A percentile compares a stretch with the other conserved stretches of the same genome.
These are phyloP conservation scores for Vitis cinerea DNA, from an alignment of 164 flowering plant species.

Conservation along the genomic window DNA sequence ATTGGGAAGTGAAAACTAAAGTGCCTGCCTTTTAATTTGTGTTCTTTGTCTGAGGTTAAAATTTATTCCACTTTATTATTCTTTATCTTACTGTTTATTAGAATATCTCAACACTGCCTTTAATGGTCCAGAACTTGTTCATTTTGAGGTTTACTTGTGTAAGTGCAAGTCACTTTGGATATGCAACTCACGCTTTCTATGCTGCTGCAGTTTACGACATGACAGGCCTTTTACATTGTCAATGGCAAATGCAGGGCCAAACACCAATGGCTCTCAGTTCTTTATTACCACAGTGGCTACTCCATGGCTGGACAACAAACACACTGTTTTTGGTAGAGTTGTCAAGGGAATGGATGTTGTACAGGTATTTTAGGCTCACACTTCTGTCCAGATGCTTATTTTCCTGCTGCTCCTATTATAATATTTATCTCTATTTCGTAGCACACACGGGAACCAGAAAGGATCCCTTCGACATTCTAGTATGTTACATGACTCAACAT, in stretches of 20 bases:
- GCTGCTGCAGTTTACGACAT: constrained; percentile 77
- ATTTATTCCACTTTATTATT: too few species aligned
- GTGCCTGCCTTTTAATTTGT: too few species aligned
- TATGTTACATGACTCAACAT: too few species aligned
- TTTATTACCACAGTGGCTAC: constrained; percentile 98
- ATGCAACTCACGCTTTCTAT: constrained; percentile 1
- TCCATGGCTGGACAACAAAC: constrained; percentile 97
- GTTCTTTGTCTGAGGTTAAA: too few species aligned
- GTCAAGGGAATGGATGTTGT: constrained; percentile 98
- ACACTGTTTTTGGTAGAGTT: constrained; percentile 96
- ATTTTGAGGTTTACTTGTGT: too few species aligned
- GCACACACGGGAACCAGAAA: too few species aligned
- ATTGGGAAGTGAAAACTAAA: too few species aligned
- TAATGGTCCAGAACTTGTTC: too few species aligned
- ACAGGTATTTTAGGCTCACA: constrained; percentile 57
- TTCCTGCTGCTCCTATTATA: not conserved
- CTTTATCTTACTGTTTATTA: too few species aligned
- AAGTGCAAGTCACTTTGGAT: too few species aligned
- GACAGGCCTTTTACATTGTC: constrained; percentile 97
- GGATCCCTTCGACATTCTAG: not conserved
- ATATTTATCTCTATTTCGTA: not conserved
- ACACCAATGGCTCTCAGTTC: constrained; percentile 97
- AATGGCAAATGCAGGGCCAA: constrained; percentile 99
- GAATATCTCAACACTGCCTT: too few species aligned
- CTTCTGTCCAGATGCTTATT: not conserved